phyloP scores from a whole-genome alignment of 1,139 yeast genomes.

The Pichia sp. region DNA sequence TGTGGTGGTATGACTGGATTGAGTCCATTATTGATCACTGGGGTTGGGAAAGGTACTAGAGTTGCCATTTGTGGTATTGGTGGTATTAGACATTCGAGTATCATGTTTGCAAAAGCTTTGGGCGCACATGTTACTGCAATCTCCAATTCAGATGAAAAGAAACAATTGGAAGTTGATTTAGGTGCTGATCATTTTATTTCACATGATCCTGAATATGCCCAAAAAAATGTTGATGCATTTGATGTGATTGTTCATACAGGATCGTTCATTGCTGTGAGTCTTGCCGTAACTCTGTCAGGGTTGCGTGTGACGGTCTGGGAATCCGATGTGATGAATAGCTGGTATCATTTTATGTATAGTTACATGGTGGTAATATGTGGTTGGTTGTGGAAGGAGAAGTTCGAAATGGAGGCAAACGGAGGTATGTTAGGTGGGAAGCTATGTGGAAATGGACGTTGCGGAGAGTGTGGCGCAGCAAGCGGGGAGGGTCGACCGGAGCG shows the following conservation, averaged over 20 bases:
- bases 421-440: too few species aligned
- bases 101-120: constrained; percentile 48
- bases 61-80: constrained; percentile 54
- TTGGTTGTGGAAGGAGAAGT: too few species aligned
- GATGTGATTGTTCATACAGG: constrained; percentile 49
- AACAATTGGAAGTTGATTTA: constrained; percentile 43
- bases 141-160: constrained; percentile 45
- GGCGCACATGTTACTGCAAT: constrained; percentile 55
- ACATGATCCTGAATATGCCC: constrained; percentile 37
- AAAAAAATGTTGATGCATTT: constrained; percentile 36
- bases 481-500: too few species aligned
- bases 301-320: too few species aligned
- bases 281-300: too few species aligned
- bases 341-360: too few species aligned
- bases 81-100: constrained; percentile 54
- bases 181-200: constrained; percentile 48
- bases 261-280: constrained; percentile 36
- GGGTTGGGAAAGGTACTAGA: constrained; percentile 33
- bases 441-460: too few species aligned
- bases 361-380: too few species aligned
- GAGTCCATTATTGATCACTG: constrained; percentile 46
- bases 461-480: too few species aligned
- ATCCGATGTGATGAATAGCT: too few species aligned
- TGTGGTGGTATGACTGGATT: constrained; percentile 61
- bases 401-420: too few species aligned